Percentiles rank a stretch among this genome's conserved stretches.
These are phyloP conservation scores for Eucalyptus coolabah DNA, from an alignment of 345 rosid species.

Conservation along the genomic window DNA sequence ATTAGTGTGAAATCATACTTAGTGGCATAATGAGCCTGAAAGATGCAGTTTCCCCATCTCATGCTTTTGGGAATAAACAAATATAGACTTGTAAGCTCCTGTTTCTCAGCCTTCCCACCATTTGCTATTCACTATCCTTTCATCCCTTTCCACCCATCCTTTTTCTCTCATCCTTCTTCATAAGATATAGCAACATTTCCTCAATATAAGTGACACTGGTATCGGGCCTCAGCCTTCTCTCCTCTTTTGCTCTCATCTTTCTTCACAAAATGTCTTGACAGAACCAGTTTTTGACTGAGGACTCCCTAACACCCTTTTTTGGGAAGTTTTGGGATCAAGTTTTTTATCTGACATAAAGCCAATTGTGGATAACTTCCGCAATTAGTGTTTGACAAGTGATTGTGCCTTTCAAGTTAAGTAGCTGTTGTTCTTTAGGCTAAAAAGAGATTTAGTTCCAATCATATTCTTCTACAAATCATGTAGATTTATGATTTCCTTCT, in stretches of 20 bases:
- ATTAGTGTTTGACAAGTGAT: background rate
- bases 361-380: background rate
- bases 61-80: background rate
- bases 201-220: background rate
- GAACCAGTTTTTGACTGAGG: background rate
- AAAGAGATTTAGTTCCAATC: background rate
- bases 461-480: background rate
- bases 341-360: background rate
- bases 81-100: background rate
- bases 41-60: background rate
- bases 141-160: background rate
- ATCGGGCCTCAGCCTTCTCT: background rate
- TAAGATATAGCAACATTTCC: background rate
- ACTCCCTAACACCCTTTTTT: background rate
- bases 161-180: background rate
- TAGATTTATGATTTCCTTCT: background rate
- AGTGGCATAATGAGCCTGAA: background rate
- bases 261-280: background rate
- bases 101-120: background rate
- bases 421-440: background rate
- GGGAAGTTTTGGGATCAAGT: background rate
- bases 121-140: background rate
- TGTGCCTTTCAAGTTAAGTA: background rate
- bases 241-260: background rate
- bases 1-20: background rate